Evolutionary conservation across 169 alveolate species (phyloP).

Genomic region (Eimeria acervulina): DNA sequence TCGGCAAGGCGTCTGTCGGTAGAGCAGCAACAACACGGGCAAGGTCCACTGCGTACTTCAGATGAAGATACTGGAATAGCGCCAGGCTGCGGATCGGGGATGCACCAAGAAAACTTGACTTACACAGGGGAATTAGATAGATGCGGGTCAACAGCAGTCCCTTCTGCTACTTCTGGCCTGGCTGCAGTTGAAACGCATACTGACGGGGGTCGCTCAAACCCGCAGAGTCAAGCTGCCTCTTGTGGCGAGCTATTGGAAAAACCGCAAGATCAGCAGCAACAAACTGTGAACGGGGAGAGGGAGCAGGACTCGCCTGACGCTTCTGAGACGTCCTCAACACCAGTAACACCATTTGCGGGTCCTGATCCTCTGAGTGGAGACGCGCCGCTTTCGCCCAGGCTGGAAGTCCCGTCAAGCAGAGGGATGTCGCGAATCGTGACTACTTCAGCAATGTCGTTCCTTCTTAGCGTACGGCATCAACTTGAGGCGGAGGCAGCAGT

Average conservation of each 20-base stretch:
- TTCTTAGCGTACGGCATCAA: constrained; percentile 64
- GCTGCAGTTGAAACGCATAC: neutral
- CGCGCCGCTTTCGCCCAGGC: constrained; percentile 79
- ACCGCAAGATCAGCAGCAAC: constrained; percentile 58
- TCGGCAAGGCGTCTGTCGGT: neutral
- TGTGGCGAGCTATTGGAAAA: neutral
- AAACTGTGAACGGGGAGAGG: neutral
- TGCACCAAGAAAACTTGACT: neutral
- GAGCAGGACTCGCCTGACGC: neutral
- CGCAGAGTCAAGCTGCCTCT: neutral
- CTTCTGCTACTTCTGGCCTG: neutral
- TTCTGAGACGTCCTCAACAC: constrained; percentile 42
- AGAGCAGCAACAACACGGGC: constrained; percentile 69
- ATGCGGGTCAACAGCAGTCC: neutral
- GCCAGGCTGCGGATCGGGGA: neutral
- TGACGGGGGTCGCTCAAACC: neutral
- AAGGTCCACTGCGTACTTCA: neutral
- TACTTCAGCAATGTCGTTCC: constrained; percentile 69
- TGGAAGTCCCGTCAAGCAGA: constrained; percentile 27
- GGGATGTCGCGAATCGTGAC: constrained; percentile 60
- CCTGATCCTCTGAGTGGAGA: constrained; percentile 81
- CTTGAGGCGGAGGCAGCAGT: constrained; percentile 68
- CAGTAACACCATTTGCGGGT: constrained; percentile 80
- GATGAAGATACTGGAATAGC: neutral
- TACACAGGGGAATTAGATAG: neutral